A percentile compares a stretch with the other conserved stretches of the same genome.
Conservation (phyloP, 2,329 filamentous ascomycete species). For the Acrocalymma vagum region DNA sequence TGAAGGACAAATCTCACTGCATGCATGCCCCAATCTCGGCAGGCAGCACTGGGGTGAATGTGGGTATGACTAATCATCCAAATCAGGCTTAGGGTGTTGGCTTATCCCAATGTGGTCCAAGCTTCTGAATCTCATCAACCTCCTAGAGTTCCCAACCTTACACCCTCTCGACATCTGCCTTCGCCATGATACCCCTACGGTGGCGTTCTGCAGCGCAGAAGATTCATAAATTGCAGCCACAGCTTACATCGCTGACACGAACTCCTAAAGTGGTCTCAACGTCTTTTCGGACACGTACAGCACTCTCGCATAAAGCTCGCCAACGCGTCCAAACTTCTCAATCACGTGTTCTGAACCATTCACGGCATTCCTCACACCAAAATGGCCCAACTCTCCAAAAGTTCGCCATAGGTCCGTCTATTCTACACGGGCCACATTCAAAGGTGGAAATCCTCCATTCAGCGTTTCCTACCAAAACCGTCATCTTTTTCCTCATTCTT, state of each 20-base stretch:
- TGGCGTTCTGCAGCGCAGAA: constrained; percentile 13
- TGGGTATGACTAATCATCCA: too few species aligned
- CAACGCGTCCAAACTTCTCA: constrained; percentile 16
- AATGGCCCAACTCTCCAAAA: constrained; percentile 6
- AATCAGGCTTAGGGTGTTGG: neutral
- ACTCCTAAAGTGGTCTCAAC: constrained; percentile 9
- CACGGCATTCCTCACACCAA: constrained; percentile 1
- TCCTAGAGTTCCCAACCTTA: neutral
- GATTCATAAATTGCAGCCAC: constrained; percentile 1
- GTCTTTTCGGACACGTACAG: constrained; percentile 19
- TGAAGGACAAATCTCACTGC: too few species aligned
- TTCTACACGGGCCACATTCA: neutral
- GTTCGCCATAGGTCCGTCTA: constrained; percentile 7
- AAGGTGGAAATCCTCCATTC: constrained; percentile 25
- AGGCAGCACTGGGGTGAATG: too few species aligned
- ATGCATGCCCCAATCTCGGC: too few species aligned
- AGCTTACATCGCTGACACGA: constrained; percentile 7
- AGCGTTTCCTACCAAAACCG: constrained; percentile 42
- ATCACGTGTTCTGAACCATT: constrained; percentile 26
- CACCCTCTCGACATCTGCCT: constrained; percentile 5
- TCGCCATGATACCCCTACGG: constrained; percentile 19
- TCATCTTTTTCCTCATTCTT: constrained; percentile 30
- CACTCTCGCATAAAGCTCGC: neutral
- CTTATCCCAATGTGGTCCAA: constrained; percentile 1
- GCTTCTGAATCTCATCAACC: neutral